Evolutionary conservation across 2,329 filamentous ascomycete genomes (phyloP).

Genomic region (Fusarium fracticaudum): DNA sequence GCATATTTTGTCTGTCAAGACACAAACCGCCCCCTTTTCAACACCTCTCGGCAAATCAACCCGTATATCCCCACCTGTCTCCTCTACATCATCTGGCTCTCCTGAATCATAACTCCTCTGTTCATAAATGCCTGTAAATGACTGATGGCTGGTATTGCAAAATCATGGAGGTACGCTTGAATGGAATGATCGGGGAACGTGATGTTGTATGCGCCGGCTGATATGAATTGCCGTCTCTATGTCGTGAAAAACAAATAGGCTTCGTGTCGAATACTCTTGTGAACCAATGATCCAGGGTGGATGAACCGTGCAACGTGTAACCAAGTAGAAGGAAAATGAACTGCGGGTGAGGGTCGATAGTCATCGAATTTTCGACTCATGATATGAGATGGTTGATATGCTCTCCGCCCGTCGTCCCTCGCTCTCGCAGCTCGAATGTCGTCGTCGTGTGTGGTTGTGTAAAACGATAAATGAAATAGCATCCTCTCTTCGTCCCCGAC

Average conservation of each 20-base stretch:
- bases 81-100: neutral
- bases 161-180: constrained; percentile 34
- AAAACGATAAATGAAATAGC: constrained; percentile 34
- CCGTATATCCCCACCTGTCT: neutral
- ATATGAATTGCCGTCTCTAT: constrained; percentile 21
- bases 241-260: constrained; percentile 23
- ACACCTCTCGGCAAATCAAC: constrained; percentile 1
- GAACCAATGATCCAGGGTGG: constrained; percentile 2
- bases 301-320: constrained; percentile 28
- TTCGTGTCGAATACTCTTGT: constrained; percentile 22
- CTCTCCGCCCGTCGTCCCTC: constrained; percentile 15
- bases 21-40: constrained; percentile 14
- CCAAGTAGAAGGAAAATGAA: constrained; percentile 33
- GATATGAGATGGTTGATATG: neutral
- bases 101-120: constrained; percentile 22
- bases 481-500: constrained; percentile 33
- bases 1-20: constrained; percentile 20
- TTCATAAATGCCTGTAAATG: constrained; percentile 40
- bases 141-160: constrained; percentile 35
- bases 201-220: constrained; percentile 36
- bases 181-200: constrained; percentile 38
- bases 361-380: constrained; percentile 25
- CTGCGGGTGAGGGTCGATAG: constrained; percentile 12
- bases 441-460: constrained; percentile 17
- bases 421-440: constrained; percentile 25